Conservation (phyloP, 2,329 filamentous ascomycete species). For the Aspergillus japonicus region DNA sequence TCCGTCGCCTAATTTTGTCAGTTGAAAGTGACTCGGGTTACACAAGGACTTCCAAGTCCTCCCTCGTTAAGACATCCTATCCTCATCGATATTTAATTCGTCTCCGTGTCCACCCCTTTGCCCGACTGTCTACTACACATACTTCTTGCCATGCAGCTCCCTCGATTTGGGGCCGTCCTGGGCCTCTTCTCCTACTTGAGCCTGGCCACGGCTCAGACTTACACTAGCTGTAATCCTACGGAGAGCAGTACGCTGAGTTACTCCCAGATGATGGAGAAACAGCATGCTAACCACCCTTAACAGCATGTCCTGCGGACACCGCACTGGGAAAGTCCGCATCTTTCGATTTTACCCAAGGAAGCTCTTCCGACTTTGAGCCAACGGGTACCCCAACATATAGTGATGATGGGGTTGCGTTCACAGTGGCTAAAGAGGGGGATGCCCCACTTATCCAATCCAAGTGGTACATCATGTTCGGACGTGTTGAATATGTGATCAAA, state of each 20-base stretch:
- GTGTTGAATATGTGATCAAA: constrained; percentile 80
- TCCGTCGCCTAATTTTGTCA: not conserved
- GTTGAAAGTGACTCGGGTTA: not conserved
- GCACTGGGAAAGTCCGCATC: constrained; percentile 79
- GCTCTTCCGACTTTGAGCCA: constrained; percentile 74
- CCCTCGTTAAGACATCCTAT: not conserved
- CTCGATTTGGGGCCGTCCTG: constrained; percentile 25
- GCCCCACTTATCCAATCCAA: constrained; percentile 81
- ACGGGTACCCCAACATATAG: constrained; percentile 70
- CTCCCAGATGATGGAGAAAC: not conserved
- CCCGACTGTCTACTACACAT: constrained; percentile 2
- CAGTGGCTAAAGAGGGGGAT: constrained; percentile 74
- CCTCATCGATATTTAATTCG: not conserved
- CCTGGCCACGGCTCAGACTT: constrained; percentile 43
- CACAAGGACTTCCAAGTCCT: not conserved
- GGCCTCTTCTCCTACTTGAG: constrained; percentile 29
- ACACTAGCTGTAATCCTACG: constrained; percentile 45
- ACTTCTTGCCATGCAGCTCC: constrained; percentile 34
- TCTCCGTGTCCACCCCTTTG: constrained; percentile 7
- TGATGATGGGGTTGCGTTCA: constrained; percentile 75
- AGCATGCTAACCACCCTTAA: constrained; percentile 8
- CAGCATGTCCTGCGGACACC: constrained; percentile 69
- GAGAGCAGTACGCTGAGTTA: constrained; percentile 33
- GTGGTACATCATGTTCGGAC: constrained; percentile 99
- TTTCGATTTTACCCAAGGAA: constrained; percentile 77